Evolutionary conservation across 164 flowering plant genomes (phyloP), one percentile per base, ranked within the genome.

Genomic region (Pachysandra terminalis): DNA sequence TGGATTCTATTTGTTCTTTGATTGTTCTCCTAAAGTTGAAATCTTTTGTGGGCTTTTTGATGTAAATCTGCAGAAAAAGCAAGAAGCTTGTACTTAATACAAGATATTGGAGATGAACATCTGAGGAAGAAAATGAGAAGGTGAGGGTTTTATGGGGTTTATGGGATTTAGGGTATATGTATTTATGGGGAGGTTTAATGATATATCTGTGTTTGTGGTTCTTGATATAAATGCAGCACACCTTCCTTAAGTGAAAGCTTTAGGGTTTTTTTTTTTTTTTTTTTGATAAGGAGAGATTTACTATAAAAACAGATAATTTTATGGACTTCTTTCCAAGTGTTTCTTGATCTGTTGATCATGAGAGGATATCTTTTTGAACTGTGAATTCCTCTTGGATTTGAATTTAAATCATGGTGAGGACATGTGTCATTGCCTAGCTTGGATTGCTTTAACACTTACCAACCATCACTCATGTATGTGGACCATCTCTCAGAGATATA

Each of bases 391-490:
- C 57, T 26, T 41, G 41, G 28, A 64, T 26, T 35, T 64, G 28
- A 1, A 52, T 23, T 21, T 5, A 64, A 59, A 61, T 66, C 27
- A 19, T 57, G 65, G 45, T 52, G 62, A 56, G 55, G 62, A 70
- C 64, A 61, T 67, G 74, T 67, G 56, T 68, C 65, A 66, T 64
- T 65, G 70, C 71, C 68, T 22, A 63, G 55, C 54, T 16, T 63
- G 48, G 53, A 48, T 58, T 10, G 62, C 68, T 61, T 61, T 67
- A 48, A 3, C 58, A 56, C 25, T 49, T 68, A 55, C 40, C 58
- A 56, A 71, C 73, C 60, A 64, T 55, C 65, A 64, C 48, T 59
- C 72, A 32, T 70, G 51, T 61, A 35, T 26, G 71, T 77, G 77
- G 75, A 73, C 72, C 80, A 66, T 58, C 67, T 40, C 53, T 37